Evolutionary conservation across 2,329 filamentous ascomycete species (phyloP).

Genomic region (Microcyclosporella mali): DNA sequence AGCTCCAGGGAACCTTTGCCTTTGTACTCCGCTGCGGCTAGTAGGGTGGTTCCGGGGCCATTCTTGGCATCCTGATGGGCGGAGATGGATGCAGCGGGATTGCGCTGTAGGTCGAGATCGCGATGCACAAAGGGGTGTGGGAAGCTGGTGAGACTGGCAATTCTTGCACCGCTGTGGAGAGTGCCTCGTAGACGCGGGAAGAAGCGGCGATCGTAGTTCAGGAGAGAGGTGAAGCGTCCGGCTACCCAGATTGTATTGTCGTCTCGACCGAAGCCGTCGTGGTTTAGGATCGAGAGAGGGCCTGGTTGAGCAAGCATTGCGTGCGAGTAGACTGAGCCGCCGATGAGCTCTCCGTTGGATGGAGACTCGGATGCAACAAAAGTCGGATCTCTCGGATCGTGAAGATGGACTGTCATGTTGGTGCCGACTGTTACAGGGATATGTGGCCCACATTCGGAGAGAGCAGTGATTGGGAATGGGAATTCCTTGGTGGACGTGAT

Average conservation of each 20-base stretch:
- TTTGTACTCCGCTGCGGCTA: conserved; percentile 86
- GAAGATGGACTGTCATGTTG: conserved; percentile 70
- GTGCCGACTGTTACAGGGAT: conserved; percentile 80
- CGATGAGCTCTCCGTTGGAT: conserved; percentile 24
- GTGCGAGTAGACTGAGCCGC: conserved; percentile 45
- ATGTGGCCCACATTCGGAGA: conserved; percentile 62
- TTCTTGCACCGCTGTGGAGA: conserved; percentile 74
- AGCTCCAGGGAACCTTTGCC: conserved; percentile 83
- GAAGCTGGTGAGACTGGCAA: conserved; percentile 66
- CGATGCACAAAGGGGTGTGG: conserved; percentile 61
- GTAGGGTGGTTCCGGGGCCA: conserved; percentile 57
- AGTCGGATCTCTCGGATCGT: conserved; percentile 60
- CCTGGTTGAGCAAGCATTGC: conserved; percentile 73
- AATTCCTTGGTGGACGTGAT: conserved; percentile 65
- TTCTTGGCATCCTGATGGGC: conserved; percentile 51
- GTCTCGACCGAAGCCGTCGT: conserved; percentile 52
- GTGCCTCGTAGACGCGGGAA: conserved; percentile 73
- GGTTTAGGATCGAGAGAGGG: conserved; percentile 74
- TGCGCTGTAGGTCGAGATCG: conserved; percentile 53
- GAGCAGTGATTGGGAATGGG: conserved; percentile 73
- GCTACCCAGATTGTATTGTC: conserved; percentile 77
- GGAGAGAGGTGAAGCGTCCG: conserved; percentile 79
- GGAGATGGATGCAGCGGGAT: conserved; percentile 44
- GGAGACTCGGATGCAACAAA: conserved; percentile 11
- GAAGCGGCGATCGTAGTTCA: conserved; percentile 82